Evolutionary conservation across 305 asterid species (phyloP).

Genomic region (Fraxinus greggii): DNA sequence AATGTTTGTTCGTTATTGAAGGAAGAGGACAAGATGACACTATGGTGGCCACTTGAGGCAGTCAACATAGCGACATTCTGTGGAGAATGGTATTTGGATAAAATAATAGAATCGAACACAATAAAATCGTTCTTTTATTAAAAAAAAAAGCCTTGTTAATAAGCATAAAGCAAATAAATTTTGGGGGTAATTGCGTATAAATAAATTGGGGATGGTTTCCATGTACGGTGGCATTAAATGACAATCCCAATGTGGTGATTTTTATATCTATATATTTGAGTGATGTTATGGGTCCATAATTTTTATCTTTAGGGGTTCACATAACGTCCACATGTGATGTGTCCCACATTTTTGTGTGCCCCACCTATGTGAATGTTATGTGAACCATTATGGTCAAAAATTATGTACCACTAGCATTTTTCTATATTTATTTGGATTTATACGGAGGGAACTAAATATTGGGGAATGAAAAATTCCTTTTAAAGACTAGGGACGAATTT

Average conservation of each 20-base stretch:
- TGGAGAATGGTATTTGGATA: not conserved
- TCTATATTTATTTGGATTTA: too few species aligned
- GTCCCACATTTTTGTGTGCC: too few species aligned
- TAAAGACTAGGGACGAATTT: not conserved
- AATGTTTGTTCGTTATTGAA: not conserved
- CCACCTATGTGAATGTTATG: too few species aligned
- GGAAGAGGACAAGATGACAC: not conserved
- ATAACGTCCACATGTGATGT: too few species aligned
- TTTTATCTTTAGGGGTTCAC: too few species aligned
- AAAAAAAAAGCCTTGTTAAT: not conserved
- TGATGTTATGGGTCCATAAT: too few species aligned
- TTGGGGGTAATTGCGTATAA: not conserved
- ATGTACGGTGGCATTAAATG: too few species aligned
- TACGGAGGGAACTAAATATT: too few species aligned
- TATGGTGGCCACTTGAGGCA: not conserved
- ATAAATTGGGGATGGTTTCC: not conserved
- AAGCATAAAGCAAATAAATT: not conserved
- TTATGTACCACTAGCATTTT: too few species aligned
- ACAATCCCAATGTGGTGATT: too few species aligned
- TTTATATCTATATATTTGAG: too few species aligned
- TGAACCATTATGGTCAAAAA: too few species aligned
- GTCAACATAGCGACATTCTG: not conserved
- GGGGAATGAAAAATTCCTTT: not conserved
- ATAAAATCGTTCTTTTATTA: not conserved
- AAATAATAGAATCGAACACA: not conserved